Evolutionary conservation across 2,329 filamentous ascomycete species (phyloP), one percentile per base, ranked within the genome.

Genomic region (Aspergillus terreus): DNA sequence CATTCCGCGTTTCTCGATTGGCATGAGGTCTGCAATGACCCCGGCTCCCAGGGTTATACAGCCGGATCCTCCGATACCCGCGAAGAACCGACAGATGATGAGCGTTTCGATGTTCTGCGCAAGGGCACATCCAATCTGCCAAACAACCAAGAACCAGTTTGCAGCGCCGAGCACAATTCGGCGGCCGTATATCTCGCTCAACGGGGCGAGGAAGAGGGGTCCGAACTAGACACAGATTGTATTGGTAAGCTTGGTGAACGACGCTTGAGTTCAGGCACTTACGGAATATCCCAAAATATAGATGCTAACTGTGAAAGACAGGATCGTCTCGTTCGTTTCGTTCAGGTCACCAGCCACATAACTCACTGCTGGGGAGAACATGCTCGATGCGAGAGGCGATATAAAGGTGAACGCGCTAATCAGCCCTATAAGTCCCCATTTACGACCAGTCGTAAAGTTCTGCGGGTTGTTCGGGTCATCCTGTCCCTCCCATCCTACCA

Each of bases 31-130:
- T 4, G 73, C 72, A 43, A 78, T 73, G 0, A 75, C 71, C 2
- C 76, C 76, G 5, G 74, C 70, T 6, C 76, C 75, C 6, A 76
- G 65, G 0, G 73, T 74, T 1, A 77, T 30, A 44, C 65, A 66
- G 6, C 60, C 66, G 2, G 58, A 59, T 2, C 68, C 69, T 25
- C 58, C 69, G 10, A 63, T 57, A 7, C 83, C 82, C 5, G 80
- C 79, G 45, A 87, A 81, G 68, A 88, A 85, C 38, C 86, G 79
- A 25, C 86, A 74, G 12, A 85, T 75, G 38, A 88, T 70, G 1
- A 89, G 73, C 0, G 79, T 78, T 33, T 71, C 71, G 51, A 86
- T 82, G 55, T 78, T 83, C 27, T 79, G 71, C 0, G 79, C 72
- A 12, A 78, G 80, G 1, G 82, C 81, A 23, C 76, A 78, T 6